Conservation (phyloP, 1,284 basidiomycete species). For the Cutaneotrichosporon sp. region DNA sequence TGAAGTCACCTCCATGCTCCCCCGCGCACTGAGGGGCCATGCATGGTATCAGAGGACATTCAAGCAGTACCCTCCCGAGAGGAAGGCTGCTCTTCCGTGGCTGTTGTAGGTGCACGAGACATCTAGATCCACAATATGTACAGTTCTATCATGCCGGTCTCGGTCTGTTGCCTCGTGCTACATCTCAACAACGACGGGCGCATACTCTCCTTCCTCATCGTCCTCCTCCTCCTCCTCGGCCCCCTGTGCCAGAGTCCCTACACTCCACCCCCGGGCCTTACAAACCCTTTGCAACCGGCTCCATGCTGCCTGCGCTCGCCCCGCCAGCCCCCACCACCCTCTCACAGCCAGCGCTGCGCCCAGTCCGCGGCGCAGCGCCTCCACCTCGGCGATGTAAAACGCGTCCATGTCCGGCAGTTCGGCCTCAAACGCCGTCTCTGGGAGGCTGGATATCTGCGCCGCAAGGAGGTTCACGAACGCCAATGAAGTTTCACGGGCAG, state of each 20-base stretch:
- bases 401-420: conserved; percentile 49
- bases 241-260: conserved; percentile 20
- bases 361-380: conserved; percentile 31
- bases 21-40: conserved; percentile 72
- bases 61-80: conserved; percentile 59
- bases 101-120: neutral
- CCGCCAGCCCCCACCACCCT: conserved; percentile 8
- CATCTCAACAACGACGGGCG: conserved; percentile 44
- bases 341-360: conserved; percentile 9
- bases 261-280: conserved; percentile 29
- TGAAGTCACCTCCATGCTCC: conserved; percentile 69
- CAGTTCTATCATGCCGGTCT: too few relatives aligned
- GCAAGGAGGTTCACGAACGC: conserved; percentile 36
- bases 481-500: conserved; percentile 3
- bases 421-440: conserved; percentile 41
- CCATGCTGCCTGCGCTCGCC: conserved; percentile 10
- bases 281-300: conserved; percentile 13
- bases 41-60: conserved; percentile 72
- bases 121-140: conserved; percentile 5
- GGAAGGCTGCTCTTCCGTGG: conserved; percentile 61
- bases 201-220: conserved; percentile 49
- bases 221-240: conserved; percentile 30
- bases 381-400: conserved; percentile 43
- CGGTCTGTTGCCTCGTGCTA: neutral
- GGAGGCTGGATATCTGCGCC: conserved; percentile 41